Percentiles rank a stretch among this genome's conserved stretches.
phyloP scores from a whole-genome alignment of 2,329 filamentous ascomycete genomes.

The Aspergillus puulaauensis region DNA sequence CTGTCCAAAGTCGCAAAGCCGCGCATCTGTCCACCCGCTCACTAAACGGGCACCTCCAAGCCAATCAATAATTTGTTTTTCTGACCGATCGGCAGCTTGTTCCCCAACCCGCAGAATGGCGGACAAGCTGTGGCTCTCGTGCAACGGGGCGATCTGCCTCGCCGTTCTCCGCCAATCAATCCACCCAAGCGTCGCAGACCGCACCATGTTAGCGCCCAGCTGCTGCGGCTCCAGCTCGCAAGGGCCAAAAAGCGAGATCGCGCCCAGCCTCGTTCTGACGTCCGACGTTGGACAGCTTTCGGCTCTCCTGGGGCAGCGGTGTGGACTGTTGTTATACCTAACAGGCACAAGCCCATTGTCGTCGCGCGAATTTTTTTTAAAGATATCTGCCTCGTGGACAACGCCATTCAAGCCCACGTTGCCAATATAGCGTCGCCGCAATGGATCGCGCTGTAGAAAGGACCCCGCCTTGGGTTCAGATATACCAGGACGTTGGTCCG shows the following conservation, averaged over 20 bases:
- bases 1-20: no score
- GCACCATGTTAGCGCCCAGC: neutral
- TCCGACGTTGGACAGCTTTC: neutral
- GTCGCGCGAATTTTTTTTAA: neutral
- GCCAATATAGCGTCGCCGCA: neutral
- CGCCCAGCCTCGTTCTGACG: neutral
- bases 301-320: no score
- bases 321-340: no score
- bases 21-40: no score
- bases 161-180: neutral
- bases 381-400: neutral
- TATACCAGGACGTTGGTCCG: constrained; percentile 1
- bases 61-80: no score
- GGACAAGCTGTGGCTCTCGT: no score
- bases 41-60: no score
- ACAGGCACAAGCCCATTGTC: no score
- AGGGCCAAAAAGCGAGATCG: neutral
- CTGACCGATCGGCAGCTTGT: neutral
- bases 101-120: neutral
- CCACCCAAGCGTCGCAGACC: neutral
- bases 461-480: neutral
- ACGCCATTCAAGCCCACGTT: neutral
- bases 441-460: neutral
- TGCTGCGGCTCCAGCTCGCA: neutral
- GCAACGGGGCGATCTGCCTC: no score